Evolutionary conservation across 1,139 yeast species (phyloP).

Genomic region (Sugiyamaella novakii): DNA sequence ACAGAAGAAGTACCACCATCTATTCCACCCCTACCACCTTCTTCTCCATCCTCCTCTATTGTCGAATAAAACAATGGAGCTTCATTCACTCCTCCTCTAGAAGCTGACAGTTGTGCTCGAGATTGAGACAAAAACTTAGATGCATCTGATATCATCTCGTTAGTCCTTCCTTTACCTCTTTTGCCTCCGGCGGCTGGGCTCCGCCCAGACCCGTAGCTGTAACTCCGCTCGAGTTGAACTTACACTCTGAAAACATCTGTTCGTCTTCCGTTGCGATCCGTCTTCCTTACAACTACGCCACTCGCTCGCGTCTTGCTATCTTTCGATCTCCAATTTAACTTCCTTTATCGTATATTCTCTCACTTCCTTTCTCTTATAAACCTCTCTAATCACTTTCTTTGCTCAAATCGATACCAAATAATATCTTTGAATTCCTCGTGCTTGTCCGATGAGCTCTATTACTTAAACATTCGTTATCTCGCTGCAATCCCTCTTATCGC

Average conservation of each 20-base stretch:
- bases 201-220: background rate
- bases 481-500: background rate
- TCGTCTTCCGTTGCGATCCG: no score
- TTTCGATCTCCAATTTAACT: no score
- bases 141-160: constrained; percentile 37
- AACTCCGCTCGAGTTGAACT: constrained; percentile 22
- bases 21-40: constrained; percentile 20
- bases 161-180: no score
- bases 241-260: constrained; percentile 39
- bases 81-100: constrained; percentile 21
- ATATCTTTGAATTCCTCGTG: no score
- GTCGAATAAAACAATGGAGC: constrained; percentile 42
- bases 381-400: background rate
- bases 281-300: no score
- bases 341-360: no score
- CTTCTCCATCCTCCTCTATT: constrained; percentile 31
- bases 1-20: constrained; percentile 23
- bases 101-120: constrained; percentile 33
- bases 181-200: background rate
- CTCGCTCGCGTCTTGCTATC: no score
- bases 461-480: constrained; percentile 3
- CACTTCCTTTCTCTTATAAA: background rate
- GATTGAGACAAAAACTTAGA: constrained; percentile 45
- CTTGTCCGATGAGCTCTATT: background rate
- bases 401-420: no score